Evolutionary conservation across 148 eudicot species (phyloP), one percentile per base, ranked within the genome.

Genomic region (Spergularia bocconei): DNA sequence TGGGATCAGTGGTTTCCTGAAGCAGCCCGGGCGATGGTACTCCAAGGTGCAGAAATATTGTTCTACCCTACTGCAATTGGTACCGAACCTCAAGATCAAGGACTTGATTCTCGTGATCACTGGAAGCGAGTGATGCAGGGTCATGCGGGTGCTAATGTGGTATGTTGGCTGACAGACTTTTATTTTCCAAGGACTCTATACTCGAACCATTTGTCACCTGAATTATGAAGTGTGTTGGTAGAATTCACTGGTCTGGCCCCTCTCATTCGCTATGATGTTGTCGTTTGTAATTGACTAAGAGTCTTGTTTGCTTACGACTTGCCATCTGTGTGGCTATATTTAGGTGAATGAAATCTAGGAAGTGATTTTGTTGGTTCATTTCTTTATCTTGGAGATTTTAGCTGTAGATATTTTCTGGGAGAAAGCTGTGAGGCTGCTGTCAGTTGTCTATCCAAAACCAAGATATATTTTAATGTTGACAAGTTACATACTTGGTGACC

Each of bases 1-100:
- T 95, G 99, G 99, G 99, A 95, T 86, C 97, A 95, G 76, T 95
- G 97, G 97, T 95, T 95, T 79, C 97, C 99, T 2, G 98, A 92
- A 86, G 91, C 96, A 61, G 93, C 98, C 61, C 92, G 97, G 71
- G 94, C 99, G 14, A 89, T 95, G 99, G 97, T 82, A 60, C 97
- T 95, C 79, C 97, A 89, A 87, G 99, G 98, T 78, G 99, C 98
- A 80, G 97, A 92, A 81, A 82, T 95, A 75, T 83, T 95, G 80
- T 92, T 95, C 70, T 95, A 95, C 77, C 99, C 99, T 52, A 92
- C 99, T 72, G 99, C 99, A 57, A 95, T 95, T 57, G 96, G 99
- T 60, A 87, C 96, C 75, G 99, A 92, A 86, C 97, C 99, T 77
- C 99, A 95, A 85, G 99, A 95, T 82, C 78, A 81, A 56, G 94